phyloP scores from a whole-genome alignment of 2,329 filamentous ascomycete genomes.

The Nemania sp. region DNA sequence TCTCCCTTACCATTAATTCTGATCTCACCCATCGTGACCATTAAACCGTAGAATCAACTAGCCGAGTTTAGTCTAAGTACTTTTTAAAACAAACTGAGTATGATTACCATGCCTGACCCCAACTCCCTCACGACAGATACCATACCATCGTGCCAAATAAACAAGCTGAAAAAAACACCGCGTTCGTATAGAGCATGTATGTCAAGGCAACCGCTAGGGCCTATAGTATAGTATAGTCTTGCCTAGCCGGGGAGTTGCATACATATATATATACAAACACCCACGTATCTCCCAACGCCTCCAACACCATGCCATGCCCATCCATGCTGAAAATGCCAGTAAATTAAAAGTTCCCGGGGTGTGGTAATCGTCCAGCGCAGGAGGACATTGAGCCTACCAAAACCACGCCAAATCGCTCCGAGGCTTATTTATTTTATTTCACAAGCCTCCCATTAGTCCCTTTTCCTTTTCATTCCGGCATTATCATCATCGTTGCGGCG shows the following conservation, averaged over 20 bases:
- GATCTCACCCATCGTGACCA: background rate
- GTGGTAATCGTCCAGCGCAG: background rate
- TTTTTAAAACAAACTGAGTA: background rate
- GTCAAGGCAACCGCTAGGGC: background rate
- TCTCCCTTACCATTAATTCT: background rate
- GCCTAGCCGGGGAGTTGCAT: background rate
- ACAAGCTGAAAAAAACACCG: background rate
- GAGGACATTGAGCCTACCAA: background rate
- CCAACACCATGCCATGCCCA: background rate
- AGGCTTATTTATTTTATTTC: no score
- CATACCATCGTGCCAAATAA: background rate
- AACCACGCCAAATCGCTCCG: no score
- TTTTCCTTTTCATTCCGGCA: background rate
- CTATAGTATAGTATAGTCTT: background rate
- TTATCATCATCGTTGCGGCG: background rate
- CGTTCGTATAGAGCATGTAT: constrained; percentile 1
- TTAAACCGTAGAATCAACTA: background rate
- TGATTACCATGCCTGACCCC: background rate
- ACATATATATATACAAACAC: background rate
- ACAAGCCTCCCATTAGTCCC: no score
- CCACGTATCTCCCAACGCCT: background rate
- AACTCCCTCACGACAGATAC: background rate
- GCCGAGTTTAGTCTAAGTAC: background rate
- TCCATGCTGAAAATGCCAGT: background rate
- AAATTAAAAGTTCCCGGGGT: background rate